Evolutionary conservation across 371 early-diverging fungal species (phyloP).

Genomic region (Syncephalastrum monosporum): DNA sequence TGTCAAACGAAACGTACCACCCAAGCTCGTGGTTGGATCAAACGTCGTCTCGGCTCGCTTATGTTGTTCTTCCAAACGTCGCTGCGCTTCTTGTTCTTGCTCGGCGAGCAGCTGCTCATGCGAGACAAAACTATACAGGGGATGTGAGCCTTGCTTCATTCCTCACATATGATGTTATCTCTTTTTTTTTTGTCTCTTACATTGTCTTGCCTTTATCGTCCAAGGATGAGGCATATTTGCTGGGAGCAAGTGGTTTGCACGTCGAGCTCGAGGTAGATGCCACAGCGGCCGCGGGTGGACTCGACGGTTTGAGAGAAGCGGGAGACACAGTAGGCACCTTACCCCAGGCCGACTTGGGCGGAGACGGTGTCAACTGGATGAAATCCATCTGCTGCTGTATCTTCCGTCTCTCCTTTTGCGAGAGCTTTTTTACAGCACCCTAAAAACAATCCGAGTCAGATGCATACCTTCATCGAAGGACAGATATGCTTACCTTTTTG

Average conservation of each 20-base stretch:
- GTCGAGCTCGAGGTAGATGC: too few species aligned
- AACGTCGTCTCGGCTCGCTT: conserved; percentile 9
- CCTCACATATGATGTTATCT: neutral
- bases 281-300: too few species aligned
- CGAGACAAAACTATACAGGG: conserved; percentile 20
- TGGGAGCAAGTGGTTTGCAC: too few species aligned
- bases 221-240: too few species aligned
- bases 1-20: conserved; percentile 22
- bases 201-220: conserved; percentile 36
- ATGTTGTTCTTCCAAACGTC: neutral
- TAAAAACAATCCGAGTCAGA: too few species aligned
- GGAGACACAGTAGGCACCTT: conserved; percentile 14
- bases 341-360: conserved; percentile 43
- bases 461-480: too few species aligned
- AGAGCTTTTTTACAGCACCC: conserved; percentile 31
- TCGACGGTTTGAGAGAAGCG: too few species aligned
- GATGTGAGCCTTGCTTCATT: neutral
- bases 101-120: conserved; percentile 16
- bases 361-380: conserved; percentile 15
- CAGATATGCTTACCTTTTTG: too few species aligned
- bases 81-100: neutral
- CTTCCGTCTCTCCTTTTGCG: conserved; percentile 46
- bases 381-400: conserved; percentile 23
- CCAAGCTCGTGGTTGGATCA: conserved; percentile 26
- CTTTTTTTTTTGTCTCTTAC: conserved; percentile 18